Percentiles rank a stretch among this genome's conserved stretches.
Evolutionary conservation across 1,284 basidiomycete genomes (phyloP).

Genomic region (Pascua sp.): DNA sequence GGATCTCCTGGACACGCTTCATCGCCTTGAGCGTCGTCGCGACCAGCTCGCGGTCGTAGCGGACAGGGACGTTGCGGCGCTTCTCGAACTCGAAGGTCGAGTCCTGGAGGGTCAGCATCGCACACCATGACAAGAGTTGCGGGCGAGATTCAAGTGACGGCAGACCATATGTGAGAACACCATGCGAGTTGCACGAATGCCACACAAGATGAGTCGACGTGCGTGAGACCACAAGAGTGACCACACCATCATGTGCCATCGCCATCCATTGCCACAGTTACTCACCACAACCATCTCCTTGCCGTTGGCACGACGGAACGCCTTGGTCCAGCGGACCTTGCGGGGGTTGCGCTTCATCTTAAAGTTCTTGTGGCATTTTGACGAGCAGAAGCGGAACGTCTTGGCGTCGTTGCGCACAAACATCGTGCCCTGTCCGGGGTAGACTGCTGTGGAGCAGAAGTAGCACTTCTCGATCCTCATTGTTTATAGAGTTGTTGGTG

Average conservation of each 20-base stretch:
- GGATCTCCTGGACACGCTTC: conserved; percentile 93
- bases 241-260: not conserved
- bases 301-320: conserved; percentile 96
- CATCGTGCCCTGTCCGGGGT: conserved; percentile 91
- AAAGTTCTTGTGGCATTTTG: conserved; percentile 99
- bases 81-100: conserved; percentile 99
- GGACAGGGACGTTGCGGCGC: conserved; percentile 93
- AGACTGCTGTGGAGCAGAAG: conserved; percentile 86
- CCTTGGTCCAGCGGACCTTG: conserved; percentile 99
- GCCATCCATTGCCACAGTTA: conserved; percentile 7
- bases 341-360: conserved; percentile 99
- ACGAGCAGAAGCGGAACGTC: conserved; percentile 92
- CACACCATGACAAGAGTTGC: not conserved
- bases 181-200: too few relatives aligned
- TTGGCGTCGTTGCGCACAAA: conserved; percentile 97
- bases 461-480: conserved; percentile 89
- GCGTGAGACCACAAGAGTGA: too few relatives aligned
- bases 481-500: conserved; percentile 4
- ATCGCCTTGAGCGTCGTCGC: conserved; percentile 95
- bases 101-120: conserved; percentile 60
- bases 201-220: too few relatives aligned
- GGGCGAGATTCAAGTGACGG: too few relatives aligned
- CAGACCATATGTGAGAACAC: too few relatives aligned
- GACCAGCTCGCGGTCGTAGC: conserved; percentile 93
- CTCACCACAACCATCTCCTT: conserved; percentile 99